Conservation (phyloP, 2,329 filamentous ascomycete genomes). For the Teratosphaeria zuluensis region DNA sequence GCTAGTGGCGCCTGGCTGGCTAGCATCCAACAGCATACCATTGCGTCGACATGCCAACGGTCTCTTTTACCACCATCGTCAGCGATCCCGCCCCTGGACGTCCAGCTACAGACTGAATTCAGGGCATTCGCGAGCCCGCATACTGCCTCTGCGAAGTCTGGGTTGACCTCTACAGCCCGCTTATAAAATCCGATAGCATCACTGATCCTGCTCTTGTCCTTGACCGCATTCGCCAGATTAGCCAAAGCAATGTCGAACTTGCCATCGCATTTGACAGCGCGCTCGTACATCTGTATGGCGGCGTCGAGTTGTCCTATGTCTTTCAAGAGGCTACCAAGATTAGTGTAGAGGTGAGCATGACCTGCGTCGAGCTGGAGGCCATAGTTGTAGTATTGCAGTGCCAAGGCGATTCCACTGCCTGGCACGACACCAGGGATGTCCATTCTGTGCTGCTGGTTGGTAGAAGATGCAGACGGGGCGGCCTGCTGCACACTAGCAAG, state of each 20-base stretch:
- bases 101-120: conserved; percentile 95
- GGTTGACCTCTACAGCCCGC: conserved; percentile 81
- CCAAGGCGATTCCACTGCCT: conserved; percentile 79
- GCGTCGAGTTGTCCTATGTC: conserved; percentile 88
- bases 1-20: conserved; percentile 48
- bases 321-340: conserved; percentile 87
- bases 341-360: conserved; percentile 94
- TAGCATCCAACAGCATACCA: conserved; percentile 72
- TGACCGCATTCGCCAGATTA: conserved; percentile 94
- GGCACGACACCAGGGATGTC: conserved; percentile 68
- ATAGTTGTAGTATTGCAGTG: conserved; percentile 91
- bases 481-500: conserved; percentile 86
- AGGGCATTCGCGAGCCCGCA: conserved; percentile 90
- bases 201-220: conserved; percentile 84
- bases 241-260: conserved; percentile 94
- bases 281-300: conserved; percentile 95
- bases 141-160: conserved; percentile 92
- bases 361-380: conserved; percentile 75
- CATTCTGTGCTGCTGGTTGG: conserved; percentile 20
- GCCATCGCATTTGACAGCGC: conserved; percentile 83
- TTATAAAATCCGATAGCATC: conserved; percentile 91
- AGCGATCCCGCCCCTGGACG: conserved; percentile 74
- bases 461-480: conserved; percentile 15
- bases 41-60: conserved; percentile 85
- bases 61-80: conserved; percentile 66